A percentile compares a stretch with the other conserved stretches of the same genome.
phyloP scores from a whole-genome alignment of 305 asterid genomes.

The Fraxinus dipetala region DNA sequence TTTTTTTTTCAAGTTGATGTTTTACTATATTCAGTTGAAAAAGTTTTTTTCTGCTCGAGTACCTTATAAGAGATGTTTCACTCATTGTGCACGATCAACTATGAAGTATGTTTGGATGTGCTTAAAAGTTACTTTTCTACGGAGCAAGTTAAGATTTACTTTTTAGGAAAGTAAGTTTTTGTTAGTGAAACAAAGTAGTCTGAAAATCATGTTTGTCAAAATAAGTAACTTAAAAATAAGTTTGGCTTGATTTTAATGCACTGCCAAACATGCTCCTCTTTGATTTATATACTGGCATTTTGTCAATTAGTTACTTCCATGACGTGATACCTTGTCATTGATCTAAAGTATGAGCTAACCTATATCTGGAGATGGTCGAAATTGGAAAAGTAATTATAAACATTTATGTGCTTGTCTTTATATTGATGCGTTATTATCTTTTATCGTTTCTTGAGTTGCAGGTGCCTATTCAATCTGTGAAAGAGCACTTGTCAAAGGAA shows the following conservation, averaged over 20 bases:
- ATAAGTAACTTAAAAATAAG: background rate
- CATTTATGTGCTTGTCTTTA: background rate
- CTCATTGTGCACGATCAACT: background rate
- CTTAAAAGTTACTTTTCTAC: background rate
- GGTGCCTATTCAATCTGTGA: conserved; percentile 59
- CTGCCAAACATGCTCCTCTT: background rate
- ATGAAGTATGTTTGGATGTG: background rate
- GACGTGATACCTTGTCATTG: background rate
- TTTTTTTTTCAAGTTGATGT: background rate
- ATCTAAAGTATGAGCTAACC: background rate
- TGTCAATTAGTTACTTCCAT: background rate
- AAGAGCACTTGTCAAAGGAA: conserved; percentile 44
- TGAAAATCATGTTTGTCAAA: background rate
- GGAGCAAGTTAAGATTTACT: background rate
- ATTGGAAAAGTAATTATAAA: background rate
- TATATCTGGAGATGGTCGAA: background rate
- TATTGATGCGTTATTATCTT: background rate
- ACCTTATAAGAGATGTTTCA: background rate
- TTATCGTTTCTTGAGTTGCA: conserved; percentile 23
- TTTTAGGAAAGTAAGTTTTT: background rate
- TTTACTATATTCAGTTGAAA: background rate
- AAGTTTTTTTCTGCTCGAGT: background rate
- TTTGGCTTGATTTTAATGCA: background rate
- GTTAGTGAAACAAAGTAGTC: background rate
- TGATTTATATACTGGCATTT: background rate